These are phyloP conservation scores for Trichoderma asperelloides DNA, from an alignment of 495 filamentous ascomycete genomes.

Conservation along the genomic window DNA sequence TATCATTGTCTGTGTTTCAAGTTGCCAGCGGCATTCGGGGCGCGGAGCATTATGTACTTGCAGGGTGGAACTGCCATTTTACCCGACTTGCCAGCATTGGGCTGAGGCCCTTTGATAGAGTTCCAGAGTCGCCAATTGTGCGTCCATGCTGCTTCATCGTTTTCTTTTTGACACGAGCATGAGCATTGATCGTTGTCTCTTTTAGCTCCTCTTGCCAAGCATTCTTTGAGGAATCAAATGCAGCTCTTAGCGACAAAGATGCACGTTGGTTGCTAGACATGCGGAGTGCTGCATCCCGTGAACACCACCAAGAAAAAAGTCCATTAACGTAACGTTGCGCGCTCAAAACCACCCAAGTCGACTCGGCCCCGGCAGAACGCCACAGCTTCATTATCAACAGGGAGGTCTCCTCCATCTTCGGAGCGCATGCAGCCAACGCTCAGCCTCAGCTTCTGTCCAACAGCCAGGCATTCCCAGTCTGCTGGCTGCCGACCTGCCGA, in stretches of 20 bases:
- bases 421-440: neutral
- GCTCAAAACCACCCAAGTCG: neutral
- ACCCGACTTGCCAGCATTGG: neutral
- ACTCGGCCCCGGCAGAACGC: conserved; percentile 3
- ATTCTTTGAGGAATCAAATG: neutral
- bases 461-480: neutral
- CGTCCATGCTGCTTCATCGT: neutral
- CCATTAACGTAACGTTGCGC: neutral
- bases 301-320: neutral
- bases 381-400: neutral
- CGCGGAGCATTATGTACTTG: neutral
- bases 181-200: neutral
- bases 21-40: neutral
- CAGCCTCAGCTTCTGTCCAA: neutral
- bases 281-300: neutral
- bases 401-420: neutral
- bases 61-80: neutral
- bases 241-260: neutral
- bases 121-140: neutral
- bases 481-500: conserved; percentile 3
- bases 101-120: neutral
- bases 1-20: neutral
- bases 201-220: neutral
- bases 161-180: neutral
- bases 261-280: neutral